These are phyloP conservation scores for Cryptosporidium parvum DNA, from an alignment of 169 alveolate genomes.

Conservation along the genomic window DNA sequence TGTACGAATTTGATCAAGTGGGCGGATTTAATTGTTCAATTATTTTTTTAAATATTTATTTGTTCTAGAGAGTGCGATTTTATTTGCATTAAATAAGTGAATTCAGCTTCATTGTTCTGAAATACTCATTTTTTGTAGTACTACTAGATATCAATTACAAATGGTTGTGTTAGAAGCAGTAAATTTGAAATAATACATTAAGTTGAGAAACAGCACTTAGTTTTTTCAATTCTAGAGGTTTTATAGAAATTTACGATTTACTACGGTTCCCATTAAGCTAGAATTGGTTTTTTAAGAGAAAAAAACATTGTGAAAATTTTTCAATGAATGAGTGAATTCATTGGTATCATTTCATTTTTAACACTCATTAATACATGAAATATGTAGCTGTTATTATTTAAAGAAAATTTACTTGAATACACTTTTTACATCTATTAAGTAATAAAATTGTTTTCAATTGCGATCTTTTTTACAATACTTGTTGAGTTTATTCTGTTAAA, in stretches of 20 bases:
- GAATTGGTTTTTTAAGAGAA: not conserved
- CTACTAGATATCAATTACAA: no score
- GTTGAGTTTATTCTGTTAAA: slow-evolving; percentile 29
- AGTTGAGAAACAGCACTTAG: not conserved
- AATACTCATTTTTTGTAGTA: not conserved
- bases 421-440: not conserved
- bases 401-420: no score
- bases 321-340: no score
- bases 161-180: no score
- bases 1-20: no score
- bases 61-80: no score
- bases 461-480: slow-evolving; percentile 15
- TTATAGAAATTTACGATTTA: not conserved
- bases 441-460: slow-evolving; percentile 42
- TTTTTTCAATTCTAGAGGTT: not conserved
- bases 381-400: no score
- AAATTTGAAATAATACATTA: not conserved
- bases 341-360: no score
- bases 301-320: not conserved
- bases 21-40: no score
- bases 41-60: no score
- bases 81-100: no score
- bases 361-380: no score
- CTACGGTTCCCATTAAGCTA: not conserved
- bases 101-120: not conserved